These are phyloP conservation scores for Coniochaeta sp. DNA, from an alignment of 2,329 filamentous ascomycete species.

Conservation along the genomic window DNA sequence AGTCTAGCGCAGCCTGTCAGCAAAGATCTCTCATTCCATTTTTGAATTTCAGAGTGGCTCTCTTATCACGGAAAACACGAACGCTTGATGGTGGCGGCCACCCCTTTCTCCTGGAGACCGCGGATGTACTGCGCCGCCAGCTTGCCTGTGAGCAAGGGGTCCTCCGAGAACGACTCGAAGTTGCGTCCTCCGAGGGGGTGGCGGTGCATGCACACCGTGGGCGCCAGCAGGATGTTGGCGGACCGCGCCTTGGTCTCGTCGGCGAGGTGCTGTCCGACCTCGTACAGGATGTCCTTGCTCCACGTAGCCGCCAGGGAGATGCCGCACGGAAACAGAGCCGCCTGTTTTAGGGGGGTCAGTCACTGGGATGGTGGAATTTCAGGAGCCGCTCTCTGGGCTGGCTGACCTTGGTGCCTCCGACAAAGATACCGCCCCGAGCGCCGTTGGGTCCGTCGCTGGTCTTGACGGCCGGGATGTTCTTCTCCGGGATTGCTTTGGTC, in stretches of 20 bases:
- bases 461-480: slow-evolving; percentile 58
- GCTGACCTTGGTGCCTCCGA: slow-evolving; percentile 55
- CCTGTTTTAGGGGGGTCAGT: slow-evolving; percentile 36
- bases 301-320: slow-evolving; percentile 74
- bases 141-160: slow-evolving; percentile 69
- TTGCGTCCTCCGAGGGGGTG: slow-evolving; percentile 78
- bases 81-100: slow-evolving; percentile 76
- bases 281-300: slow-evolving; percentile 62
- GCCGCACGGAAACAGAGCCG: slow-evolving; percentile 72
- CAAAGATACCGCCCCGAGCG: slow-evolving; percentile 60
- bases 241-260: slow-evolving; percentile 67
- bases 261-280: slow-evolving; percentile 65
- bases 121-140: slow-evolving; percentile 65
- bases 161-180: slow-evolving; percentile 83
- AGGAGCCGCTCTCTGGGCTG: neutral
- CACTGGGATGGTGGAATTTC: neutral
- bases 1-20: slow-evolving; percentile 33
- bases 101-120: slow-evolving; percentile 64
- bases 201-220: slow-evolving; percentile 75
- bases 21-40: neutral
- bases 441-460: slow-evolving; percentile 66
- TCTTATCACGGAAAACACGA: slow-evolving; percentile 15
- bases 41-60: too few relatives aligned
- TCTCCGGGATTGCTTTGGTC: slow-evolving; percentile 54
- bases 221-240: slow-evolving; percentile 65